Base-by-base conservation (phyloP, 345 rosid species). In the Pugionium dolabratum region DNA sequence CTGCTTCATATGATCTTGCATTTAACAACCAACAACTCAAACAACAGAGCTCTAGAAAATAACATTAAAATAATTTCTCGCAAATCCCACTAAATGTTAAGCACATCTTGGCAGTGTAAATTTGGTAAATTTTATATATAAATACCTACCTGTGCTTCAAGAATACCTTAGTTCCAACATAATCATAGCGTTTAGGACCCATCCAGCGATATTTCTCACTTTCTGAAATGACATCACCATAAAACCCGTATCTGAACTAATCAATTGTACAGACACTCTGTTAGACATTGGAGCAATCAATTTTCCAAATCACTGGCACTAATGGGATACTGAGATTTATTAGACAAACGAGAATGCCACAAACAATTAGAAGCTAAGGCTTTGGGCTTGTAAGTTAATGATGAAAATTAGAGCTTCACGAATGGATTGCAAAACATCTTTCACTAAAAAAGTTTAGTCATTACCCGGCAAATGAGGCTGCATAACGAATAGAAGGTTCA, bases 381-480 rank as follows among this genome's bases (percentile, higher is more conserved):
- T 69, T 59, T 5, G 9, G 18, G 44, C 44, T 50, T 5, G 60
- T 34, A 69, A 44, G 51, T 10, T 35, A 59, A 54, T 4, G 47
- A 60, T 52, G 10, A 10, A 3, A 30, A 40, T 9, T 36, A 18
- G 11, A 62, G 62, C 33, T 62, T 46, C 36, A 31, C 30, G 36
- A 54, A 18, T 18, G 26, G 37, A 66, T n/a, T 63, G 26, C 25
- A 35, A 29, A 46, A 70, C 26, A 67, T 9, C 29, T 40, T 40
- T 57, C 59, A 62, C 18, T 29, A 35, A 31, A 54, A 10, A 29
- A 30, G 41, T 59, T 44, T 59, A 66, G 73, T 64, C 62, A 79
- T 57, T 93, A 93, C 98, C 98, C 98, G 66, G 97, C 93, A 83
- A 93, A 93, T 54, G 98, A 93, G 78, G 90, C 95, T 37, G 91